phyloP scores from a whole-genome alignment of 2,329 filamentous ascomycete species.

The Balansia obtecta region DNA sequence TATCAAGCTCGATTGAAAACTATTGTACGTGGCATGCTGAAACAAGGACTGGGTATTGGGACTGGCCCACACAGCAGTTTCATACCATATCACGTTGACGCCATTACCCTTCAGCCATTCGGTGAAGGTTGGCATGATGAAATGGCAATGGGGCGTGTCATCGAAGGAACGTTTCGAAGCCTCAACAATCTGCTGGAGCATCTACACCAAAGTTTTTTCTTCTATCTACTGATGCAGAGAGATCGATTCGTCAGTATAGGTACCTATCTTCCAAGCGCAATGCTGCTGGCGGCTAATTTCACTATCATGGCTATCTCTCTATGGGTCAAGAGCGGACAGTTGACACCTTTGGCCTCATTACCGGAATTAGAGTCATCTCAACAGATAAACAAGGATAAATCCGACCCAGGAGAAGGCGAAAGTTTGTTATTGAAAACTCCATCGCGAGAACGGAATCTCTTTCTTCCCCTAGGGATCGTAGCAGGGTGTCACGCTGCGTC shows the following conservation, averaged over 20 bases:
- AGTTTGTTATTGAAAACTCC: not conserved
- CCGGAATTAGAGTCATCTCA: not conserved
- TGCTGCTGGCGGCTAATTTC: constrained; percentile 89
- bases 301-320: constrained; percentile 88
- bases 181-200: constrained; percentile 95
- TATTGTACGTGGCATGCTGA: constrained; percentile 85
- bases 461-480: constrained; percentile 63
- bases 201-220: constrained; percentile 98
- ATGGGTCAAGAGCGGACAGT: constrained; percentile 78
- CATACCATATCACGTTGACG: constrained; percentile 95
- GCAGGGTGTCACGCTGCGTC: constrained; percentile 63
- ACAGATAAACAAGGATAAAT: not conserved
- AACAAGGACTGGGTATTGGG: constrained; percentile 78
- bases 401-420: constrained; percentile 20
- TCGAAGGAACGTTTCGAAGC: constrained; percentile 85
- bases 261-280: constrained; percentile 93
- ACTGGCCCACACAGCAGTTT: constrained; percentile 90
- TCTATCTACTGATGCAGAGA: constrained; percentile 85
- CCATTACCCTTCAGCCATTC: constrained; percentile 81
- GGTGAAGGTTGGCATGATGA: constrained; percentile 95
- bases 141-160: constrained; percentile 80
- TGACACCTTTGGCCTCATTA: constrained; percentile 2
- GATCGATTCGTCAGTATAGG: constrained; percentile 96
- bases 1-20: constrained; percentile 76
- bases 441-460: constrained; percentile 50